phyloP scores from a whole-genome alignment of 306 rosid genomes.

The Ormosia emarginata region DNA sequence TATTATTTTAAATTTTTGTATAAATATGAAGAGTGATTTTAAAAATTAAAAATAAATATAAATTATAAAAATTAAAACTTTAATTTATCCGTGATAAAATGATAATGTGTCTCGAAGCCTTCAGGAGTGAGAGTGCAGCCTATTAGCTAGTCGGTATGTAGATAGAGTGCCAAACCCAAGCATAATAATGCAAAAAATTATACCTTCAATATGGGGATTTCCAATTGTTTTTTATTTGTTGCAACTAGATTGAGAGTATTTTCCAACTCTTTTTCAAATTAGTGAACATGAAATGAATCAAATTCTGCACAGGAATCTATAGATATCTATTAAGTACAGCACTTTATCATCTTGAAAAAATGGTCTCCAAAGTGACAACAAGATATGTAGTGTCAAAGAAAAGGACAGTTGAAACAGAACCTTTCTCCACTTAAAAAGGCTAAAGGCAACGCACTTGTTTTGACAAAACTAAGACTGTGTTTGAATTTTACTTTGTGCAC shows the following conservation, averaged over 20 bases:
- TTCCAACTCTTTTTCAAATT: background rate
- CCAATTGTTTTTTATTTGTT: too few species aligned
- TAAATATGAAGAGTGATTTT: too few species aligned
- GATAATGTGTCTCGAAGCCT: background rate
- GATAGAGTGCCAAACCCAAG: background rate
- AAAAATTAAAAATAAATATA: too few species aligned
- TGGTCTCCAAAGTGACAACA: conserved; percentile 4
- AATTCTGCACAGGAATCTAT: background rate
- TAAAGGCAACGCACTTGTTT: background rate
- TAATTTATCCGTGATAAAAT: too few species aligned
- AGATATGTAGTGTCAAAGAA: background rate
- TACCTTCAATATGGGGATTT: background rate
- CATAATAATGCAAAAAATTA: background rate
- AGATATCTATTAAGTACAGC: background rate
- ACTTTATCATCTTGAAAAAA: background rate
- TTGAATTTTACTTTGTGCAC: background rate
- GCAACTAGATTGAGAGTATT: background rate
- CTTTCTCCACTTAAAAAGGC: background rate
- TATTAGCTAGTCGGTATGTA: background rate
- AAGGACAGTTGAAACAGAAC: background rate
- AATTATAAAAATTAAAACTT: too few species aligned
- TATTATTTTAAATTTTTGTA: too few species aligned
- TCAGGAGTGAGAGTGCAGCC: background rate
- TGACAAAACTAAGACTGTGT: background rate
- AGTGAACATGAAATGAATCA: background rate